Evolutionary conservation across 768 basidiomycete genomes (phyloP), one percentile per base, ranked within the genome.

Genomic region (Boletus patriciae): DNA sequence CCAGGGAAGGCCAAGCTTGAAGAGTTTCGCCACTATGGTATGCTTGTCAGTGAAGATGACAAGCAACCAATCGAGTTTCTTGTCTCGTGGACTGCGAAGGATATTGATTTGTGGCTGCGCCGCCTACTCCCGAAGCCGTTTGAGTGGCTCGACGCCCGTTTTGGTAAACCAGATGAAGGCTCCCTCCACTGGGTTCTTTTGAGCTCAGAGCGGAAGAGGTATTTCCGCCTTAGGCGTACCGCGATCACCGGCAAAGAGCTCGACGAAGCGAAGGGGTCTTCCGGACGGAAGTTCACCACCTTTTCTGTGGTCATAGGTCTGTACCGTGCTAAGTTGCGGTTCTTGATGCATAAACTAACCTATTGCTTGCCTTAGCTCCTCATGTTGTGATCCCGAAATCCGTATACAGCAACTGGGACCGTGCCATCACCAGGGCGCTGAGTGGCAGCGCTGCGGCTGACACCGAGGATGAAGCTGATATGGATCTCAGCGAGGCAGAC

Each of bases 81-180:
- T n/a, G n/a, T n/a, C n/a, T n/a, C n/a, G n/a, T n/a, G n/a, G n/a
- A n/a, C n/a, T n/a, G n/a, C n/a, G n/a, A 34, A 38, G 37, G 49
- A 38, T 13, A 57, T 57, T 29, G 27, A 57, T 19, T 7, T 27
- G 43, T 57, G 44, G 50, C 19, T 57, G 16, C 19, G 34, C 10
- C 45, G 16, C 11, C 27, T 57, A 6, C 45, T 57, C 9, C 50
- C 37, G 9, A 57, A 57, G 37, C 45, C 38, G 2, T 52, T 57
- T 42, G 44, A 57, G 33, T 57, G 55, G 50, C 55, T 57, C 19
- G 55, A 57, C 11, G 33, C 45, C 29, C 12, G 12, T 33, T 15
- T 13, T 34, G 50, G 50, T 6, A 29, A 19, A 34, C 47, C 19
- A 4, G 31, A 34, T 16, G 16, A 38, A 18, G 18, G 37, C 37